Evolutionary conservation across 306 rosid species (phyloP), one percentile per base, ranked within the genome.

Genomic region (Quillaja saponaria): DNA sequence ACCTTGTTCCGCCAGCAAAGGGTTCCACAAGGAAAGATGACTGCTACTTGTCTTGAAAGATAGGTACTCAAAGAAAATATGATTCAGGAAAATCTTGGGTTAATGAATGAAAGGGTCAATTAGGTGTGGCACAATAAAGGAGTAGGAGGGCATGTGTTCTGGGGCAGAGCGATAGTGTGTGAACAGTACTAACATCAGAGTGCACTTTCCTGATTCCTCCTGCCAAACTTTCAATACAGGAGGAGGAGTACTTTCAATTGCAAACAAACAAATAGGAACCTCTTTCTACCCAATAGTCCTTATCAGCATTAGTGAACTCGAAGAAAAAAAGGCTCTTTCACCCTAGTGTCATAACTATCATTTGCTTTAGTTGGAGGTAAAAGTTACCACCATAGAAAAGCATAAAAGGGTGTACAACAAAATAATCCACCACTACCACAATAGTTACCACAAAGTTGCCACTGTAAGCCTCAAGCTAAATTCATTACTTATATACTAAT

Each of bases 121-220:
- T 70, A 65, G 10, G 84, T 84, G 79, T 66, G 77, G 64, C 71
- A 78, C 64, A 67, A 64, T 38, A 71, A 80, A 74, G 76, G 55
- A 63, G 58, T 31, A 56, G 58, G 37, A 53, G 38, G 70, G 86
- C 94, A 81, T 75, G 88, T 85, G 94, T 85, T 75, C 39, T 81
- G 83, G 74, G 80, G 65, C 90, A 83, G 85, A 64, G 77, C 10
- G 77, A 64, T 84, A 76, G 84, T 21, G 58, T 80, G 79, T 61
- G 71, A 79, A 85, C 82, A 85, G 81, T 76, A 70, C 64, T 73
- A 76, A 69, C 81, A 83, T 80, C 78, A 78, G 81, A 75, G 83
- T 80, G 94, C 94, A 82, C 79, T 82, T 77, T 76, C 71, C 89
- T 84, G 89, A 77, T 85, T 68, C 35, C 34, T 10, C 13, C 79